Evolutionary conservation across 441 rosid species (phyloP).

Genomic region (Caryocar brasiliense): DNA sequence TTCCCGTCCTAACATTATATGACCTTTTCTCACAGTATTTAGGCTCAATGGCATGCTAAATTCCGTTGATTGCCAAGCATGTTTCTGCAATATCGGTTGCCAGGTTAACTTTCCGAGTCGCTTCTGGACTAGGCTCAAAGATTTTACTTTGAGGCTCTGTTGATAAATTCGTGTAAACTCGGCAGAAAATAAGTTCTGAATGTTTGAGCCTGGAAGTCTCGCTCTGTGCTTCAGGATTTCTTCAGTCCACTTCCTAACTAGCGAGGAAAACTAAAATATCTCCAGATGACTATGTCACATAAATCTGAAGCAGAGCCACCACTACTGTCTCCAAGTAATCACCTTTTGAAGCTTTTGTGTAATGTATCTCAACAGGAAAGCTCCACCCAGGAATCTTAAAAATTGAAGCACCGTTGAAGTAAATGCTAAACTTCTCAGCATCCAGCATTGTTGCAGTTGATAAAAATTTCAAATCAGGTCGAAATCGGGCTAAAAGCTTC

Average conservation of each 20-base stretch:
- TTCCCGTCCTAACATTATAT: slow-evolving; percentile 94
- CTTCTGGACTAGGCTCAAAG: slow-evolving; percentile 94
- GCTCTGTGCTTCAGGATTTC: slow-evolving; percentile 84
- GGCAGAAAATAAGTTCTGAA: slow-evolving; percentile 87
- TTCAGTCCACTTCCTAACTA: slow-evolving; percentile 96
- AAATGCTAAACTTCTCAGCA: slow-evolving; percentile 93
- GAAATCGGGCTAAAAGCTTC: slow-evolving; percentile 83
- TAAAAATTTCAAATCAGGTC: slow-evolving; percentile 85
- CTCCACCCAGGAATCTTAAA: slow-evolving; percentile 94
- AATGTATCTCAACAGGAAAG: slow-evolving; percentile 89
- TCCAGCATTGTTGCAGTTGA: slow-evolving; percentile 99
- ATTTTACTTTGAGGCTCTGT: slow-evolving; percentile 93
- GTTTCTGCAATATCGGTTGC: slow-evolving; percentile 99
- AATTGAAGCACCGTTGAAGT: slow-evolving; percentile 89
- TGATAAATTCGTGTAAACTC: slow-evolving; percentile 90
- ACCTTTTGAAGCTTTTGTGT: slow-evolving; percentile 82
- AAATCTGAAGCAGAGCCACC: slow-evolving; percentile 80
- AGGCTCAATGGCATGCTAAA: slow-evolving; percentile 88
- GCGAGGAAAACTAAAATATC: slow-evolving; percentile 88
- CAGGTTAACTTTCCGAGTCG: slow-evolving; percentile 87
- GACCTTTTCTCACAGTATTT: slow-evolving; percentile 95
- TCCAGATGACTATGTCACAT: slow-evolving; percentile 73
- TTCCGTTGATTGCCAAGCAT: slow-evolving; percentile 93
- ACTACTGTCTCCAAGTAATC: slow-evolving; percentile 92
- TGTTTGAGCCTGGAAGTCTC: slow-evolving; percentile 82